phyloP scores from a whole-genome alignment of 306 rosid genomes.

The Vigna reflexopilosa region DNA sequence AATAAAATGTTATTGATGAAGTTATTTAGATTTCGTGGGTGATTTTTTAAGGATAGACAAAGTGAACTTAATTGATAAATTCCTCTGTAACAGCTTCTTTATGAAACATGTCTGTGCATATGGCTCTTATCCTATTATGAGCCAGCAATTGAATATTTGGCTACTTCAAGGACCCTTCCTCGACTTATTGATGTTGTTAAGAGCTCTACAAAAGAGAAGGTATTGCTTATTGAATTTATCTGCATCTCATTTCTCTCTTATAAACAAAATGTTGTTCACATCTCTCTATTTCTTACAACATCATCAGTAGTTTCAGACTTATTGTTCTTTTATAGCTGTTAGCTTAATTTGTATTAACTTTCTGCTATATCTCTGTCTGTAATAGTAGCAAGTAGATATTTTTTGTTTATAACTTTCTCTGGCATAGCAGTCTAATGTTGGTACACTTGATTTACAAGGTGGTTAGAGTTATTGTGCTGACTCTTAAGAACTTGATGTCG shows the following conservation, averaged over 20 bases:
- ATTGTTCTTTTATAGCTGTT: slow-evolving; percentile 27
- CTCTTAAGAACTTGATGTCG: slow-evolving; percentile 82
- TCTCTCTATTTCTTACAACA: slow-evolving; percentile 4
- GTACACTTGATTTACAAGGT: slow-evolving; percentile 59
- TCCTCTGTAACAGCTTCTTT: slow-evolving; percentile 79
- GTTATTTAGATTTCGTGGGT: slow-evolving; percentile 14
- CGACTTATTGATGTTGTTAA: slow-evolving; percentile 85
- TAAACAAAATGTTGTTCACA: slow-evolving; percentile 8
- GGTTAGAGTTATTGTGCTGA: slow-evolving; percentile 94
- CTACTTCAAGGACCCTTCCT: slow-evolving; percentile 92
- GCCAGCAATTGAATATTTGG: slow-evolving; percentile 92
- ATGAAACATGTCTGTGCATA: slow-evolving; percentile 92
- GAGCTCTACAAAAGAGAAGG: slow-evolving; percentile 99
- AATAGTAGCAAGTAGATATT: slow-evolving; percentile 26
- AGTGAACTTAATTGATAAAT: slow-evolving; percentile 40
- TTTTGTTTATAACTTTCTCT: slow-evolving; percentile 22
- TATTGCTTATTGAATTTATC: slow-evolving; percentile 44
- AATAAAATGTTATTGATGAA: slow-evolving; percentile 9
- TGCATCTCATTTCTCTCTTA: slow-evolving; percentile 30
- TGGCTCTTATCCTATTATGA: slow-evolving; percentile 97
- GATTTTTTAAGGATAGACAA: slow-evolving; percentile 14
- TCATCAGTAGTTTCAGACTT: slow-evolving; percentile 13
- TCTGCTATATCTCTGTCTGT: slow-evolving; percentile 26
- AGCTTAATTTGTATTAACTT: slow-evolving; percentile 27
- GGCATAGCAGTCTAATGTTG: slow-evolving; percentile 36